phyloP scores from a whole-genome alignment of 1,139 yeast genomes.

The Yamadazyma siamensis region DNA sequence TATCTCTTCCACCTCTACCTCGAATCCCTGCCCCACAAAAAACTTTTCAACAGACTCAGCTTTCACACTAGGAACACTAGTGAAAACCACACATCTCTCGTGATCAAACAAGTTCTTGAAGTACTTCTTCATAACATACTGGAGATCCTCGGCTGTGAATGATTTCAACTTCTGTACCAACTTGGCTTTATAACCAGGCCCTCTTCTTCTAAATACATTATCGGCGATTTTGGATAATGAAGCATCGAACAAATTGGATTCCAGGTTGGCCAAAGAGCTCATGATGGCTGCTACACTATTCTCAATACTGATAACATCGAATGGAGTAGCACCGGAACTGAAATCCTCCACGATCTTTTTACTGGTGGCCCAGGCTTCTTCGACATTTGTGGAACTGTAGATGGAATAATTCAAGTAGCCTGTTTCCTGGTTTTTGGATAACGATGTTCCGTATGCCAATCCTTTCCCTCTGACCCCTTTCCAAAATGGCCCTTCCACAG shows the following conservation, averaged over 20 bases:
- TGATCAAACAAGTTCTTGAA: conserved; percentile 61
- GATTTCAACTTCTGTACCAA: conserved; percentile 47
- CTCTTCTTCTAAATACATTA: conserved; percentile 63
- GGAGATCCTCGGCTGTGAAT: conserved; percentile 58
- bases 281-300: conserved; percentile 78
- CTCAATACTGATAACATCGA: conserved; percentile 60
- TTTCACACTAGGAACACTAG: conserved; percentile 72
- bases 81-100: conserved; percentile 55
- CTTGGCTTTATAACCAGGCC: conserved; percentile 55
- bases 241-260: conserved; percentile 58
- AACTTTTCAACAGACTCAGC: conserved; percentile 44
- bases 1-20: conserved; percentile 55
- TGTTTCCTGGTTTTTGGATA: conserved; percentile 57
- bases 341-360: conserved; percentile 62
- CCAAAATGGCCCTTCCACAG: conserved; percentile 98
- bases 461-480: conserved; percentile 95
- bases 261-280: conserved; percentile 63
- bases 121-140: conserved; percentile 53
- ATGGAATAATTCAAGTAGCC: conserved; percentile 67
- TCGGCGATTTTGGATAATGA: conserved; percentile 67
- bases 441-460: conserved; percentile 82
- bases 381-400: conserved; percentile 82
- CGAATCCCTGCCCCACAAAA: conserved; percentile 56
- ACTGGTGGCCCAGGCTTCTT: conserved; percentile 67
- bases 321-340: conserved; percentile 47